Percentiles rank a stretch among this genome's conserved stretches.
Conservation (phyloP, 23 red algal species). For the Gracilaria vermiculophylla region DNA sequence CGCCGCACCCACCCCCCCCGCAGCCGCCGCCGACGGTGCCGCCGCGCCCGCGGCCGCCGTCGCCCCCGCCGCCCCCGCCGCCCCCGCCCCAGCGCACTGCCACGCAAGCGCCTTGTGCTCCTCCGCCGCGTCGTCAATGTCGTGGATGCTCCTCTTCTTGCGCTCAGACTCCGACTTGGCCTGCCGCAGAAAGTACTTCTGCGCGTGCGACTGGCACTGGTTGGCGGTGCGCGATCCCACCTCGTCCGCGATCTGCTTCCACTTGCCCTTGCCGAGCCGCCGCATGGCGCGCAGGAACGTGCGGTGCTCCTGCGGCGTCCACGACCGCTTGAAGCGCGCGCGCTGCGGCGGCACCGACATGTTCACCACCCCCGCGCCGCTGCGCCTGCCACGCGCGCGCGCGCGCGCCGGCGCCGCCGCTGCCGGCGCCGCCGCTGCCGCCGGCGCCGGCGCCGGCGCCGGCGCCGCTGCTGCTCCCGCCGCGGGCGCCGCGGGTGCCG, state of each 20-base stretch:
- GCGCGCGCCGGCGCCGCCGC: too few species aligned
- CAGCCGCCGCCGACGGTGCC: too few species aligned
- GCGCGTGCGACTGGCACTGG: slow-evolving; percentile 95
- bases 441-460: neutral
- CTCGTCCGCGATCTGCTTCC: slow-evolving; percentile 92
- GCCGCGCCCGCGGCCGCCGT: too few species aligned
- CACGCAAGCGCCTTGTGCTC: too few species aligned
- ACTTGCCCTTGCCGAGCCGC: slow-evolving; percentile 78
- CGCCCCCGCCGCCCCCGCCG: too few species aligned
- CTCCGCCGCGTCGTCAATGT: slow-evolving; percentile 27
- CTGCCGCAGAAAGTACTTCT: slow-evolving; percentile 88
- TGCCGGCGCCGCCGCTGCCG: too few species aligned
- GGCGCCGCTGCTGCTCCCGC: neutral
- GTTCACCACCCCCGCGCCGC: neutral
- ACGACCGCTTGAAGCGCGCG: slow-evolving; percentile 83
- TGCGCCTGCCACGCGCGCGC: too few species aligned
- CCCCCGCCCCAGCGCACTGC: too few species aligned
- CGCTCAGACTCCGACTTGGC: slow-evolving; percentile 54
- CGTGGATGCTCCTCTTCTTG: slow-evolving; percentile 70
- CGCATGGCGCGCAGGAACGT: slow-evolving; percentile 78
- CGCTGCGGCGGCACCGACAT: slow-evolving; percentile 33
- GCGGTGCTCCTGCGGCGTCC: slow-evolving; percentile 88
- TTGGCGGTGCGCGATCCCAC: slow-evolving; percentile 85
- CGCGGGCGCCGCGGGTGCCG: neutral
- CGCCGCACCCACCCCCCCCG: too few species aligned